These are phyloP conservation scores for Neopestalotiopsis clavispora DNA, from an alignment of 2,329 filamentous ascomycete genomes.

Conservation along the genomic window DNA sequence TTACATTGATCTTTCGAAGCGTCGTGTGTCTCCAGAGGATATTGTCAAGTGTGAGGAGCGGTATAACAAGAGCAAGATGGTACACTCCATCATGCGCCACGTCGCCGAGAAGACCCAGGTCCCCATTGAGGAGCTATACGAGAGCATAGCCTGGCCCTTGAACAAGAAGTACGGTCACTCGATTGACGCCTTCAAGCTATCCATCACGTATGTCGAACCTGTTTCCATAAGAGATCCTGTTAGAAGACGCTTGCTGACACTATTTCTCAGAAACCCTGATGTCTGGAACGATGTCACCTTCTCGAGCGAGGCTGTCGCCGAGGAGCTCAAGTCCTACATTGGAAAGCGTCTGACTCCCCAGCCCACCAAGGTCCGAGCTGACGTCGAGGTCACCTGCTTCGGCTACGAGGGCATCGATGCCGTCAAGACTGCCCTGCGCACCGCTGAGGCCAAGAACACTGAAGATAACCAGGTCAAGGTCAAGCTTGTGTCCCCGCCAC, in stretches of 20 bases:
- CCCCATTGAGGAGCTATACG: constrained; percentile 93
- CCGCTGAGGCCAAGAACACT: constrained; percentile 91
- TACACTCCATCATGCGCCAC: constrained; percentile 98
- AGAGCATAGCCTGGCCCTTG: constrained; percentile 93
- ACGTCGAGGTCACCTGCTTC: constrained; percentile 95
- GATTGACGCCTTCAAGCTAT: constrained; percentile 98
- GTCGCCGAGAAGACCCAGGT: constrained; percentile 95
- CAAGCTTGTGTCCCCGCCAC: constrained; percentile 94
- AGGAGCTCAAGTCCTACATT: constrained; percentile 94
- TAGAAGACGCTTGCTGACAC: constrained; percentile 2
- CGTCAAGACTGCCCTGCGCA: constrained; percentile 89
- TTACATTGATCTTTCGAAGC: constrained; percentile 98
- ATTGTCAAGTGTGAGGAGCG: constrained; percentile 98
- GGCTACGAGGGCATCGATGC: constrained; percentile 98
- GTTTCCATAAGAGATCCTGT: constrained; percentile 16
- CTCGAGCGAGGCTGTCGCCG: constrained; percentile 80
- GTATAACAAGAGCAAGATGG: constrained; percentile 99
- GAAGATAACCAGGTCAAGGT: constrained; percentile 95
- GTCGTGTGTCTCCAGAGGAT: constrained; percentile 95
- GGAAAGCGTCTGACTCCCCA: constrained; percentile 95
- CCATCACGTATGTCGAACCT: constrained; percentile 77
- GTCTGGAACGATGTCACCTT: constrained; percentile 95
- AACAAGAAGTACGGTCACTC: constrained; percentile 98
- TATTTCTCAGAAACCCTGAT: constrained; percentile 75
- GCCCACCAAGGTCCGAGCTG: constrained; percentile 97